These are phyloP conservation scores for Sclerotinia spermophila DNA, from an alignment of 2,329 filamentous ascomycete species.

Conservation along the genomic window DNA sequence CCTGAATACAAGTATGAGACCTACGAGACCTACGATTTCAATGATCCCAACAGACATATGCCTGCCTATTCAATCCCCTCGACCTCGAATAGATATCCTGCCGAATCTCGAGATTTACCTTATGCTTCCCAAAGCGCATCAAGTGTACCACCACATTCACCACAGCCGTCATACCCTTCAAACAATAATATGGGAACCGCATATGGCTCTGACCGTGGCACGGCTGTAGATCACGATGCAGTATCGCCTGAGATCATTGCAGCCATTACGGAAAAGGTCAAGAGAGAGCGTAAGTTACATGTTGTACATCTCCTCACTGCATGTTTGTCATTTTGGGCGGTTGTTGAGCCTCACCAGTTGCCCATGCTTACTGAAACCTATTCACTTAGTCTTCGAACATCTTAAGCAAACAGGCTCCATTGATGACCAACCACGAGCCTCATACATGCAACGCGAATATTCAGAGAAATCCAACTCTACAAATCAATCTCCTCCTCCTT, in stretches of 20 bases:
- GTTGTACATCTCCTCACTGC: constrained; percentile 32
- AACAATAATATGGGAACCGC: constrained; percentile 29
- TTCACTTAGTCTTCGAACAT: constrained; percentile 34
- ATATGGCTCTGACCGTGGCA: constrained; percentile 22
- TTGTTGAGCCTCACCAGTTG: constrained; percentile 18
- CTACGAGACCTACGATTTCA: constrained; percentile 22
- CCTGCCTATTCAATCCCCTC: constrained; percentile 24
- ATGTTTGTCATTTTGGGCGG: constrained; percentile 23
- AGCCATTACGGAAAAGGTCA: constrained; percentile 56
- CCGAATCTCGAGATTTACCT: constrained; percentile 30
- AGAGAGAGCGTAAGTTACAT: constrained; percentile 49
- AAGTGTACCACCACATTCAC: constrained; percentile 26
- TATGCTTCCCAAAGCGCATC: constrained; percentile 22
- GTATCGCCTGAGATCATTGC: constrained; percentile 59
- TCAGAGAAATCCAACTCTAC: constrained; percentile 37
- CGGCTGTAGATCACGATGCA: constrained; percentile 36
- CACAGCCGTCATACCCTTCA: constrained; percentile 10
- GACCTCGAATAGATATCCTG: constrained; percentile 22
- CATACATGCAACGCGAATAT: constrained; percentile 40
- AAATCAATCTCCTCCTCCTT: constrained; percentile 45
- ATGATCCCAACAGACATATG: constrained; percentile 21
- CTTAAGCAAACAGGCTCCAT: constrained; percentile 36
- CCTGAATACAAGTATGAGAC: constrained; percentile 11
- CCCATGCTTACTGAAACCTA: constrained; percentile 21
- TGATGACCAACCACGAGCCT: constrained; percentile 32